These are phyloP conservation scores for Globisporangium nagaii DNA, from an alignment of 352 stramenopile species.

Conservation along the genomic window DNA sequence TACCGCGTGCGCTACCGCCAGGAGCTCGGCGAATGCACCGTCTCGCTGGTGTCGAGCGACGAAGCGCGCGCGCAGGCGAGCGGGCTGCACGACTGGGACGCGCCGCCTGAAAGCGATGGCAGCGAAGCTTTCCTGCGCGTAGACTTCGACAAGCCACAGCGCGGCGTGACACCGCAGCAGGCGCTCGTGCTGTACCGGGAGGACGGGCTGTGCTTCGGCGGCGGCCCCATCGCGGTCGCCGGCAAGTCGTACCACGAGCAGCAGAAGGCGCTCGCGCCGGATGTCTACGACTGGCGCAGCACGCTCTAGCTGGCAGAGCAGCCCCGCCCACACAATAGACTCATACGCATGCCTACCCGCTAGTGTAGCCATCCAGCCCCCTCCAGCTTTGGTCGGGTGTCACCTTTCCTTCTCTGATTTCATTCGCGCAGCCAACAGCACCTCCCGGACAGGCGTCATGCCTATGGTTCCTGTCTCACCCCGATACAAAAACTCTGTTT, in stretches of 20 bases:
- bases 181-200: slow-evolving; percentile 80
- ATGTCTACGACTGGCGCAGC: slow-evolving; percentile 57
- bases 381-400: not conserved
- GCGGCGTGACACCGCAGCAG: slow-evolving; percentile 80
- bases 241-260: slow-evolving; percentile 70
- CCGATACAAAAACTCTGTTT: not conserved
- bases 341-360: not conserved
- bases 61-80: slow-evolving; percentile 31
- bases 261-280: slow-evolving; percentile 28
- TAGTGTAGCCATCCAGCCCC: not conserved
- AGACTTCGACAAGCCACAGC: slow-evolving; percentile 78
- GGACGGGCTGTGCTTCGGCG: slow-evolving; percentile 79
- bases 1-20: slow-evolving; percentile 85
- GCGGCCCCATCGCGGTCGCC: slow-evolving; percentile 58
- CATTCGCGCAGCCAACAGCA: not conserved
- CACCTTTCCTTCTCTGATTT: not conserved
- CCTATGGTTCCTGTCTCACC: not conserved
- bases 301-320: slow-evolving; percentile 3
- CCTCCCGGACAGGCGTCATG: not conserved
- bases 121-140: slow-evolving; percentile 46
- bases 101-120: not conserved
- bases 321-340: not conserved
- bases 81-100: slow-evolving; percentile 48
- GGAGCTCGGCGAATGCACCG: slow-evolving; percentile 47
- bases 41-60: slow-evolving; percentile 46